phyloP scores from a whole-genome alignment of 345 rosid species.

The Isatis tinctoria region DNA sequence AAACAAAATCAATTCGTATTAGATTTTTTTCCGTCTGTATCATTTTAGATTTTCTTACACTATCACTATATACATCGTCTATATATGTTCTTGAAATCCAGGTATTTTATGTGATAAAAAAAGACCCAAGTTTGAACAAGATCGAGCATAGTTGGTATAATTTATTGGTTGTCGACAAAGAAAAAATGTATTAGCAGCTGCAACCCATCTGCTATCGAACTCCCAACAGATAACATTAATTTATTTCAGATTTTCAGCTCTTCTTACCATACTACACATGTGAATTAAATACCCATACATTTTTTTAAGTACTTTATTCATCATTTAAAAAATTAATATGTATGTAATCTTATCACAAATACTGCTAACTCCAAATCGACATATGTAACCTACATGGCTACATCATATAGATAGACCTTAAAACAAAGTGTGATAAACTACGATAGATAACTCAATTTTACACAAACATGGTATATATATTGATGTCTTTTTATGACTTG shows the following conservation, averaged over 20 bases:
- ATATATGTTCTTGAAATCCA: background rate
- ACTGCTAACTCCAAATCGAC: background rate
- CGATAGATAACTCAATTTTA: background rate
- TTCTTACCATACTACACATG: background rate
- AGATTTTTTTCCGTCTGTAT: too few relatives aligned
- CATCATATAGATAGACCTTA: too few relatives aligned
- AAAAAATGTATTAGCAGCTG: constrained; percentile 1
- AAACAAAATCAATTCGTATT: too few relatives aligned
- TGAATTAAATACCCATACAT: background rate
- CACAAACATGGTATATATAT: background rate
- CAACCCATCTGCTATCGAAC: constrained; percentile 2
- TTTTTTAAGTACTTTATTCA: too few relatives aligned
- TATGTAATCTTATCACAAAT: background rate
- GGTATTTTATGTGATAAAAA: background rate
- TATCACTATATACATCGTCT: background rate
- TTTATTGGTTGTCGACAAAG: constrained; percentile 5
- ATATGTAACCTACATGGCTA: background rate
- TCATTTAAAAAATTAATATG: background rate
- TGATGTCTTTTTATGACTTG: background rate
- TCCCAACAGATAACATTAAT: background rate
- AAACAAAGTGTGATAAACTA: background rate
- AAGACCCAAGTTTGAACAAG: background rate
- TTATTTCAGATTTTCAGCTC: background rate
- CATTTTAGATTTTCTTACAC: background rate
- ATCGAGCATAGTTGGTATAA: background rate